These are phyloP conservation scores for Erysimum cheiranthoides DNA, from an alignment of 345 rosid genomes.

Conservation along the genomic window DNA sequence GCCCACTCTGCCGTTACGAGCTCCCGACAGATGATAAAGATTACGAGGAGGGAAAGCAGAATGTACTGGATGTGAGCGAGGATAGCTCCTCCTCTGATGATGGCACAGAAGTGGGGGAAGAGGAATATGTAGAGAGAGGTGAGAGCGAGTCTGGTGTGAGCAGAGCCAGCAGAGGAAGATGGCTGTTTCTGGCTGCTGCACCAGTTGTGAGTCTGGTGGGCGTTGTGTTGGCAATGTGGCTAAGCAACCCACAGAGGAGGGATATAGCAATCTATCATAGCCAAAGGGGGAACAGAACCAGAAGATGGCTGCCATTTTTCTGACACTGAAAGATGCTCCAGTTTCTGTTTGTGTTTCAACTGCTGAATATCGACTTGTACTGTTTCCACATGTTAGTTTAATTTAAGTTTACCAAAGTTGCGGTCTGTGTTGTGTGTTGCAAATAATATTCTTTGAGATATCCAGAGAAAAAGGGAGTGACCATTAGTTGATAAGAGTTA, in stretches of 20 bases:
- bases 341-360: slow-evolving; percentile 10
- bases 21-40: slow-evolving; percentile 90
- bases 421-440: slow-evolving; percentile 11
- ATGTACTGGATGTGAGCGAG: slow-evolving; percentile 45
- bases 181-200: slow-evolving; percentile 83
- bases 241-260: slow-evolving; percentile 65
- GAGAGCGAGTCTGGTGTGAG: slow-evolving; percentile 36
- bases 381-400: slow-evolving; percentile 27
- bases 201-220: slow-evolving; percentile 84
- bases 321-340: slow-evolving; percentile 47
- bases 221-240: slow-evolving; percentile 70
- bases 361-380: slow-evolving; percentile 18
- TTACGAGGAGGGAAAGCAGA: slow-evolving; percentile 72
- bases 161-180: slow-evolving; percentile 60
- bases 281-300: slow-evolving; percentile 61
- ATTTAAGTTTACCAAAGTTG: slow-evolving; percentile 22
- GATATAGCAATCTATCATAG: slow-evolving; percentile 39
- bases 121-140: slow-evolving; percentile 45
- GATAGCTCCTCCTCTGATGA: slow-evolving; percentile 53
- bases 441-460: slow-evolving; percentile 28
- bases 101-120: slow-evolving; percentile 55
- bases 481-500: slow-evolving; percentile 17
- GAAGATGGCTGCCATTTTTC: slow-evolving; percentile 88
- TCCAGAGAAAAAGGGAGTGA: background rate
- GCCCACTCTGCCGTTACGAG: slow-evolving; percentile 92